Conservation (phyloP, 768 basidiomycete species). For the Phanerochaete carnosa region DNA sequence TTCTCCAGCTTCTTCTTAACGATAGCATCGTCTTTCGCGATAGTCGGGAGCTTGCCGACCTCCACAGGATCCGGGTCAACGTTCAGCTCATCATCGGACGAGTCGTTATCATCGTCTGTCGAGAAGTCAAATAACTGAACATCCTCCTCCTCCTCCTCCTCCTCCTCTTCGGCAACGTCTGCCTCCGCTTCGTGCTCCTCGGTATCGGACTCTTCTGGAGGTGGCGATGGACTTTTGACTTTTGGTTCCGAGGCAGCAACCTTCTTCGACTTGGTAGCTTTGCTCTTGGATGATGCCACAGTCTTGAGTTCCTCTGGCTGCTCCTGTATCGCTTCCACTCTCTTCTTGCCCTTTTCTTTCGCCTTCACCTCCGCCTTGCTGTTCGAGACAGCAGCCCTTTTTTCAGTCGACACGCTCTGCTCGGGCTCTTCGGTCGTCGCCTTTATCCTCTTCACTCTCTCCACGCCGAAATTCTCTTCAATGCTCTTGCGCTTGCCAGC, state of each 20-base stretch:
- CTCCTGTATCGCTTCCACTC: conserved; percentile 14
- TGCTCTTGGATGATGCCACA: background rate
- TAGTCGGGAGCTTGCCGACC: conserved; percentile 71
- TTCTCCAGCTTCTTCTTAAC: conserved; percentile 59
- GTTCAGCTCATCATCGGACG: conserved; percentile 75
- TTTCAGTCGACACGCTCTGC: conserved; percentile 10
- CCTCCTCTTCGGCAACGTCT: conserved; percentile 3
- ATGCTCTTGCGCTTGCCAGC: conserved; percentile 19
- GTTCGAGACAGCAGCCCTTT: conserved; percentile 1
- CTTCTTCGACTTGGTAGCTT: conserved; percentile 7
- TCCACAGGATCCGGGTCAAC: conserved; percentile 60
- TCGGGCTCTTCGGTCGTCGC: conserved; percentile 1
- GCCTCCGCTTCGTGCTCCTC: conserved; percentile 7
- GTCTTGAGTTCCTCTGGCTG: background rate
- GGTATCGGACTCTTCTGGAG: conserved; percentile 1
- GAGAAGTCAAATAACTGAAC: conserved; percentile 67
- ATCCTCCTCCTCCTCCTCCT: conserved; percentile 35
- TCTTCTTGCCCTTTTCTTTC: conserved; percentile 12
- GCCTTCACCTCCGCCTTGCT: background rate
- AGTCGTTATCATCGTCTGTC: conserved; percentile 70
- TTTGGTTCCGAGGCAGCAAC: background rate
- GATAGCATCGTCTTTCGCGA: conserved; percentile 83
- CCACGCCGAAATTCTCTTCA: background rate
- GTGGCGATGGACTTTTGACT: conserved; percentile 5
- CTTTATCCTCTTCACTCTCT: conserved; percentile 14